phyloP scores from a whole-genome alignment of 2,329 filamentous ascomycete species.

The Hirsutella thompsonii region DNA sequence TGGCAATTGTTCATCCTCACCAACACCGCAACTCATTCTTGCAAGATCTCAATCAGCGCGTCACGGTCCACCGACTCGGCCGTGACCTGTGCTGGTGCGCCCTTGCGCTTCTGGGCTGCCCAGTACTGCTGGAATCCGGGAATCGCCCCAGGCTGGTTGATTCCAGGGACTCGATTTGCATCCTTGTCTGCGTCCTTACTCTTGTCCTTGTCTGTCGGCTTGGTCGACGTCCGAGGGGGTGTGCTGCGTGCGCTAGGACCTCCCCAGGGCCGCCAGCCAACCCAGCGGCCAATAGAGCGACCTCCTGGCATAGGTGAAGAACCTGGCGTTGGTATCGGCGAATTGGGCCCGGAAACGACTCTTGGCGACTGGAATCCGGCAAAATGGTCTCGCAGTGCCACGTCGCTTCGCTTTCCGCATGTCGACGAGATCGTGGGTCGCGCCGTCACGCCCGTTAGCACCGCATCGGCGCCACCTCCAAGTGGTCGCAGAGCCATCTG shows the following conservation, averaged over 20 bases:
- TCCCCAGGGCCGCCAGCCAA: constrained; percentile 37
- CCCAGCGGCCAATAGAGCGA: constrained; percentile 28
- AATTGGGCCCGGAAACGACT: constrained; percentile 17
- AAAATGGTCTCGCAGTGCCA: constrained; percentile 44
- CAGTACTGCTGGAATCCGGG: constrained; percentile 54
- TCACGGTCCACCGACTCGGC: constrained; percentile 45
- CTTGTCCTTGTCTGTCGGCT: constrained; percentile 13
- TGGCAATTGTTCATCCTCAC: background rate
- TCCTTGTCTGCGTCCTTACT: constrained; percentile 24
- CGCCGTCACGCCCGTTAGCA: constrained; percentile 46
- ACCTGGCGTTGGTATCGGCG: constrained; percentile 14
- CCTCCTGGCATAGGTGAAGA: constrained; percentile 11
- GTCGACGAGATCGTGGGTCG: constrained; percentile 40
- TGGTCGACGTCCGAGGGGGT: constrained; percentile 6
- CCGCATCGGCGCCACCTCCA: constrained; percentile 36
- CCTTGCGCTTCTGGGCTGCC: constrained; percentile 35
- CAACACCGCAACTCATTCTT: constrained; percentile 10
- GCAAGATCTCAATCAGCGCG: constrained; percentile 46
- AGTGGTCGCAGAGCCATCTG: constrained; percentile 51
- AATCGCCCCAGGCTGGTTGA: constrained; percentile 67
- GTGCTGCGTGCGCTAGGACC: constrained; percentile 7
- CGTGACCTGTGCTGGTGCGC: constrained; percentile 41
- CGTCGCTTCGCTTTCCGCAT: constrained; percentile 35
- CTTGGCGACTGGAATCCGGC: constrained; percentile 22
- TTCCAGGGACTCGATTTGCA: constrained; percentile 48